Conservation (phyloP, 805 yeast species). For the Ogataea kodamae region DNA sequence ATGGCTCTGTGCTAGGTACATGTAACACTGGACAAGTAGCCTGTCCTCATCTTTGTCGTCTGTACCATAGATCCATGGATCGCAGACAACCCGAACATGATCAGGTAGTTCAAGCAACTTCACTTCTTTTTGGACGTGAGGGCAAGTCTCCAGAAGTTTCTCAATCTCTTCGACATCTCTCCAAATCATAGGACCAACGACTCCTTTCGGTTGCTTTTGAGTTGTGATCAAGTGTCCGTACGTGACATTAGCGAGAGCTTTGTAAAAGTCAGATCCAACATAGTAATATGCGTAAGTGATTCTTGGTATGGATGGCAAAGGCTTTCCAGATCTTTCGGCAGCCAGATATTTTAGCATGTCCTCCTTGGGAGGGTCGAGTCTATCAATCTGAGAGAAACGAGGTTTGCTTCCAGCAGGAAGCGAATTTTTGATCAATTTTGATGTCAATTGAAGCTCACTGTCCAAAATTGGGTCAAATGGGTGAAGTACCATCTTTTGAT, state of each 20-base stretch:
- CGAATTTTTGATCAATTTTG: slow-evolving; percentile 58
- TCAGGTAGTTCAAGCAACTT: slow-evolving; percentile 63
- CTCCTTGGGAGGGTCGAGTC: slow-evolving; percentile 75
- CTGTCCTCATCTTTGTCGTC: slow-evolving; percentile 52
- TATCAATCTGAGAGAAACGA: slow-evolving; percentile 65
- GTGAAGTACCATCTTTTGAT: slow-evolving; percentile 22
- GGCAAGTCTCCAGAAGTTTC: slow-evolving; percentile 47
- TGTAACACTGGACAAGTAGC: slow-evolving; percentile 66
- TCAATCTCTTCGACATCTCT: slow-evolving; percentile 59
- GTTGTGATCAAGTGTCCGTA: slow-evolving; percentile 60
- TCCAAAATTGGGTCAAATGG: slow-evolving; percentile 43
- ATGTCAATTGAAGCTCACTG: slow-evolving; percentile 52
- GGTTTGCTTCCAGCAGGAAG: slow-evolving; percentile 48
- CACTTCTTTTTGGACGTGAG: slow-evolving; percentile 60
- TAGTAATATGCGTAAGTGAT: slow-evolving; percentile 67
- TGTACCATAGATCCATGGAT: slow-evolving; percentile 88
- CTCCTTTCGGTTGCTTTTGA: slow-evolving; percentile 54
- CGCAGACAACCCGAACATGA: slow-evolving; percentile 52
- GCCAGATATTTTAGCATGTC: slow-evolving; percentile 65
- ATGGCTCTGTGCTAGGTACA: slow-evolving; percentile 67
- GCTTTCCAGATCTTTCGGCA: slow-evolving; percentile 54
- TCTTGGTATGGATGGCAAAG: slow-evolving; percentile 61
- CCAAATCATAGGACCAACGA: slow-evolving; percentile 68
- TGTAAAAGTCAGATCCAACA: slow-evolving; percentile 51
- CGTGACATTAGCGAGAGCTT: slow-evolving; percentile 67